These are phyloP conservation scores for Eucalyptus cloeziana DNA, from an alignment of 345 rosid species.

Conservation along the genomic window DNA sequence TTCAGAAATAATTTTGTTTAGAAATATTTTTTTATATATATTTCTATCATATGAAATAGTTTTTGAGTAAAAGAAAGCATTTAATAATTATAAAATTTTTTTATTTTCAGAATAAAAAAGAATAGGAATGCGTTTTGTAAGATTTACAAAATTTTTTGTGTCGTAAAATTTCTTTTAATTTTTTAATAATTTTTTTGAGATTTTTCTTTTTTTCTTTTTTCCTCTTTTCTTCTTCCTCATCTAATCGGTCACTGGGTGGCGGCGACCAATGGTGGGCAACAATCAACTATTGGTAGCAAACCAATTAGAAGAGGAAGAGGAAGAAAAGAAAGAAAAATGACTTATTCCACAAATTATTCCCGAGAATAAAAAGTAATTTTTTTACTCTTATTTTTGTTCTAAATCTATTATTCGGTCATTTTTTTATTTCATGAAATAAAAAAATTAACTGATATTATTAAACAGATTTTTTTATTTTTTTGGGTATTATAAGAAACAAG, in stretches of 20 bases:
- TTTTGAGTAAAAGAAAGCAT: fast-evolving
- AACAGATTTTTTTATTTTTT: no score
- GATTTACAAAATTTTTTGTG: fast-evolving
- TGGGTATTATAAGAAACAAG: fast-evolving
- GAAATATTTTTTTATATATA: fast-evolving
- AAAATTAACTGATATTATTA: no score
- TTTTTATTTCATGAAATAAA: fast-evolving
- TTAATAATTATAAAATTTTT: fast-evolving
- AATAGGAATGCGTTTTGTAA: fast-evolving
- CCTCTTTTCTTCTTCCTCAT: no score
- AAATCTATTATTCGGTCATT: fast-evolving
- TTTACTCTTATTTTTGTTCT: fast-evolving
- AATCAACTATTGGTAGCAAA: fast-evolving
- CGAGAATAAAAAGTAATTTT: fast-evolving
- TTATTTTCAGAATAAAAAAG: fast-evolving
- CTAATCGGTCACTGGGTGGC: fast-evolving
- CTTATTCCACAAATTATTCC: no score
- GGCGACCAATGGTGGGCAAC: fast-evolving
- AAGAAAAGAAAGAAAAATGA: no score
- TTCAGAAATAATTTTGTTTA: no score
- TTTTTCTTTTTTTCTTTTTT: no score
- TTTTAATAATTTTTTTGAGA: no score
- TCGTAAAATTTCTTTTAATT: fast-evolving
- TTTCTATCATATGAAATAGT: fast-evolving
- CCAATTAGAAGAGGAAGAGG: no score